Evolutionary conservation across 192 early-diverging fungal species (phyloP).

Genomic region (Lunasporangiospora selenospora): DNA sequence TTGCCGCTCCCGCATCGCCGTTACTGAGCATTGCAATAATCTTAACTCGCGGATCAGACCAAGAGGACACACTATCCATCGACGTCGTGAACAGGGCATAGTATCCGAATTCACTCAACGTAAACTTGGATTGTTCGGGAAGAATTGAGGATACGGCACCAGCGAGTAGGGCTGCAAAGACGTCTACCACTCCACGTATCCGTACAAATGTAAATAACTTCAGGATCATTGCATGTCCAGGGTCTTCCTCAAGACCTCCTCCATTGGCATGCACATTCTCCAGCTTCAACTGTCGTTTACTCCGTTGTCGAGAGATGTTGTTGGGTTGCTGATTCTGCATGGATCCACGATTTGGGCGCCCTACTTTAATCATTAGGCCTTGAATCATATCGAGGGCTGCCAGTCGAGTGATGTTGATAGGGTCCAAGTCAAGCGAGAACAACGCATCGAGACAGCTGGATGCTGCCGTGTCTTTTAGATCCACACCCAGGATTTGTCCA

Average conservation of each 20-base stretch:
- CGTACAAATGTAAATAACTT: conserved; percentile 24
- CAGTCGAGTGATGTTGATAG: conserved; percentile 18
- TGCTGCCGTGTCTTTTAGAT: conserved; percentile 23
- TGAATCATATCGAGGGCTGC: conserved; percentile 42
- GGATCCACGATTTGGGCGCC: too few species aligned
- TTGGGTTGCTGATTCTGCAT: too few species aligned
- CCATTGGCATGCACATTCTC: too few species aligned
- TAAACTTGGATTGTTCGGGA: conserved; percentile 25
- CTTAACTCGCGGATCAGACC: conserved; percentile 28
- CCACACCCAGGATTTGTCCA: conserved; percentile 12
- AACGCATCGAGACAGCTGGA: conserved; percentile 23
- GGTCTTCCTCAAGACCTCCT: conserved; percentile 29
- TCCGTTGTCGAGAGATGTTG: too few species aligned
- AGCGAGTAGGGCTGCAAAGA: conserved; percentile 34
- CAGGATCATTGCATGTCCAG: conserved; percentile 24
- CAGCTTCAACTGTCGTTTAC: too few species aligned
- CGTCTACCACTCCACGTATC: conserved; percentile 29
- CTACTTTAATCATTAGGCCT: conserved; percentile 17
- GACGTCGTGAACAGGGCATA: conserved; percentile 42
- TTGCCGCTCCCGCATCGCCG: conserved; percentile 20
- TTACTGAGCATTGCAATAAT: conserved; percentile 39
- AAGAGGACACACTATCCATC: conserved; percentile 33
- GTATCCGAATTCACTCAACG: conserved; percentile 44
- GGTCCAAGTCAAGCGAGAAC: conserved; percentile 20
- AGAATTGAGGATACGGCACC: conserved; percentile 32